phyloP scores from a whole-genome alignment of 208 protist genomes.

The Acanthamoeba castellanii region DNA sequence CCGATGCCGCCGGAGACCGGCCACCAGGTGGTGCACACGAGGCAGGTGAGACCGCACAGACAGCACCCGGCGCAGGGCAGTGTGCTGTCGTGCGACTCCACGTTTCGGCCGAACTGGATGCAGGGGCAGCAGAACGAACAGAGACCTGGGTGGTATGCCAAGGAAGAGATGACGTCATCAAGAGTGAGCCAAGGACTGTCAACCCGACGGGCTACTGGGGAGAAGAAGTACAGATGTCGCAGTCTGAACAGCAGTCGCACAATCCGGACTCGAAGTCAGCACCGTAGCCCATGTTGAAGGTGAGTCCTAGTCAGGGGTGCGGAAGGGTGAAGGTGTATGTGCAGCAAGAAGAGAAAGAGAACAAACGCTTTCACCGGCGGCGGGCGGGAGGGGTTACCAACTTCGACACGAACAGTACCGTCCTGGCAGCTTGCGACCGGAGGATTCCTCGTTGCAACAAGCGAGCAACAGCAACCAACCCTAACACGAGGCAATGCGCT shows the following conservation, averaged over 20 bases:
- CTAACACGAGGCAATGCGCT: too few species aligned
- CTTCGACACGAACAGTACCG: too few species aligned
- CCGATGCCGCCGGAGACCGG: background rate
- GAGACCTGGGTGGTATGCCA: background rate
- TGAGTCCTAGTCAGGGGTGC: background rate
- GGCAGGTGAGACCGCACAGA: background rate
- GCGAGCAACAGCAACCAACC: too few species aligned
- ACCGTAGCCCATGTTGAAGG: background rate
- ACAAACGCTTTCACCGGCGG: too few species aligned
- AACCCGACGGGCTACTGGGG: background rate
- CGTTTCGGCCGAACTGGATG: background rate
- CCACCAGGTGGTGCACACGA: background rate
- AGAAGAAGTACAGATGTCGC: background rate
- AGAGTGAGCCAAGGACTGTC: too few species aligned
- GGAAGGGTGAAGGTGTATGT: background rate
- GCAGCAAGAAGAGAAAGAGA: too few species aligned
- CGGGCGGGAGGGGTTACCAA: too few species aligned
- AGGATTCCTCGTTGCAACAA: too few species aligned
- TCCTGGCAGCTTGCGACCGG: too few species aligned
- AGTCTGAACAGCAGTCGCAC: background rate
- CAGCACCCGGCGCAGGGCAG: background rate
- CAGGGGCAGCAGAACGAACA: background rate
- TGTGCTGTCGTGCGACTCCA: background rate
- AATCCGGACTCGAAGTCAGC: background rate
- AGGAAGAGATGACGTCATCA: background rate